Percentiles rank a stretch among this genome's conserved stretches.
Evolutionary conservation across 202 grass and related monocot species (phyloP).

Genomic region (Musa balbisiana): DNA sequence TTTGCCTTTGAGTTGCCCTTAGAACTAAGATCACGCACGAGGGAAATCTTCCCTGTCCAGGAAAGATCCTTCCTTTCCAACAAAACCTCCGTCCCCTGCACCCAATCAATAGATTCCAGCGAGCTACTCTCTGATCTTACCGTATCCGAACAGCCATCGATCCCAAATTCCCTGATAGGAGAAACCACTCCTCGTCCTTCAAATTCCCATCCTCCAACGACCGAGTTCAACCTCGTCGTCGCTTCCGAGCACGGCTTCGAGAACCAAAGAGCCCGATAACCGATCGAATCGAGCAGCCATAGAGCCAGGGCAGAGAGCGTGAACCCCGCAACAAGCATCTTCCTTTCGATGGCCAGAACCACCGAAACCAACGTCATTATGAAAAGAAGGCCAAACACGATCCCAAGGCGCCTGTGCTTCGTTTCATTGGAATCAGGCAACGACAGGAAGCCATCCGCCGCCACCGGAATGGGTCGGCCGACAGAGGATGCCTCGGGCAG

Average conservation of each 20-base stretch:
- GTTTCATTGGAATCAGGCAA: background rate
- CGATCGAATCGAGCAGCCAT: slow-evolving; percentile 42
- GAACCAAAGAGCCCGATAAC: slow-evolving; percentile 10
- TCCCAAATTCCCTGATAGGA: slow-evolving; percentile 41
- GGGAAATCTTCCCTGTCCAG: background rate
- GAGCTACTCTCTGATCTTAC: slow-evolving; percentile 5
- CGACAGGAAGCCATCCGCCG: background rate
- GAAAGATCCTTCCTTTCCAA: slow-evolving; percentile 20
- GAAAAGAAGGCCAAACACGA: slow-evolving; percentile 29
- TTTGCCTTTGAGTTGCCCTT: slow-evolving; percentile 20
- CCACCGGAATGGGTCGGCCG: background rate
- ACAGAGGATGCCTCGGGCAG: background rate
- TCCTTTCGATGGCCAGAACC: slow-evolving; percentile 49
- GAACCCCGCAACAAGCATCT: slow-evolving; percentile 35
- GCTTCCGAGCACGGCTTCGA: slow-evolving; percentile 8
- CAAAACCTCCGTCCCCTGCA: background rate
- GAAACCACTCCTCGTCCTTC: slow-evolving; percentile 33
- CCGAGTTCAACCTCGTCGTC: slow-evolving; percentile 4
- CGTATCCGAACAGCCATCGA: slow-evolving; percentile 30
- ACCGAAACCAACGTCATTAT: slow-evolving; percentile 34
- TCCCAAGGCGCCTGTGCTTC: background rate
- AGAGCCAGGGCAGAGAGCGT: slow-evolving; percentile 38
- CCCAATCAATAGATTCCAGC: background rate
- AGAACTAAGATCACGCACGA: background rate
- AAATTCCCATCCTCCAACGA: slow-evolving; percentile 19